A percentile compares a stretch with the other conserved stretches of the same genome.
Evolutionary conservation across 2,329 filamentous ascomycete species (phyloP).

Genomic region (Fusarium heterosporum): DNA sequence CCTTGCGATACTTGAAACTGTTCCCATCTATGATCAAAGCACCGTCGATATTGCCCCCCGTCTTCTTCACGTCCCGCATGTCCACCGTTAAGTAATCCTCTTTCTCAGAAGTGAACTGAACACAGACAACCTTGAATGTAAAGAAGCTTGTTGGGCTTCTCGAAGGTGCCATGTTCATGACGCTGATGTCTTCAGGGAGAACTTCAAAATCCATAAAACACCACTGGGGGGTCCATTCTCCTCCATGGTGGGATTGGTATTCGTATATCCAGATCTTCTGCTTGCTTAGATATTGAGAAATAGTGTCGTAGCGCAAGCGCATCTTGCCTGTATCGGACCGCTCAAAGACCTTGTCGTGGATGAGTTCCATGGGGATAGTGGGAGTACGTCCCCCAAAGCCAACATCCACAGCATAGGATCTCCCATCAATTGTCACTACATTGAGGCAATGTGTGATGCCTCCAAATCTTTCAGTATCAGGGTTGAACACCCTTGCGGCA

Average conservation of each 20-base stretch:
- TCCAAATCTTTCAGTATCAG: background rate
- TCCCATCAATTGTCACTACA: slow-evolving; percentile 4
- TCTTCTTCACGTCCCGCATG: background rate
- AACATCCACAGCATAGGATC: slow-evolving; percentile 23
- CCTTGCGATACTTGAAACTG: slow-evolving; percentile 8
- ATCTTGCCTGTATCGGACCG: slow-evolving; percentile 14
- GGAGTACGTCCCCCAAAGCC: slow-evolving; percentile 22
- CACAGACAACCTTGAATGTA: slow-evolving; percentile 23
- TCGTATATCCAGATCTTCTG: slow-evolving; percentile 32
- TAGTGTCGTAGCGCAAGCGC: slow-evolving; percentile 1
- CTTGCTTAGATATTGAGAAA: slow-evolving; percentile 9
- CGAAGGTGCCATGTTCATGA: slow-evolving; percentile 28
- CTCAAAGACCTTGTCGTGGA: background rate
- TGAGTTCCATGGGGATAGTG: background rate
- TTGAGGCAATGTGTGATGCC: slow-evolving; percentile 20
- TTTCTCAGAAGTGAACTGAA: slow-evolving; percentile 20
- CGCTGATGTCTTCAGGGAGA: slow-evolving; percentile 26
- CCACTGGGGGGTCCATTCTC: slow-evolving; percentile 26
- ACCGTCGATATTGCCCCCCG: slow-evolving; percentile 4
- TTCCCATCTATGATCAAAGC: slow-evolving; percentile 21
- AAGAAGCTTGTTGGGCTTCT: slow-evolving; percentile 32
- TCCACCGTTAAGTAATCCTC: slow-evolving; percentile 1
- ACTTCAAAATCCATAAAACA: slow-evolving; percentile 26
- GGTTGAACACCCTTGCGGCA: slow-evolving; percentile 14
- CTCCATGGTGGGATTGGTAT: background rate